Percentiles rank a stretch among this genome's conserved stretches.
phyloP scores from a whole-genome alignment of 768 basidiomycete genomes.

The Mycena filopes region DNA sequence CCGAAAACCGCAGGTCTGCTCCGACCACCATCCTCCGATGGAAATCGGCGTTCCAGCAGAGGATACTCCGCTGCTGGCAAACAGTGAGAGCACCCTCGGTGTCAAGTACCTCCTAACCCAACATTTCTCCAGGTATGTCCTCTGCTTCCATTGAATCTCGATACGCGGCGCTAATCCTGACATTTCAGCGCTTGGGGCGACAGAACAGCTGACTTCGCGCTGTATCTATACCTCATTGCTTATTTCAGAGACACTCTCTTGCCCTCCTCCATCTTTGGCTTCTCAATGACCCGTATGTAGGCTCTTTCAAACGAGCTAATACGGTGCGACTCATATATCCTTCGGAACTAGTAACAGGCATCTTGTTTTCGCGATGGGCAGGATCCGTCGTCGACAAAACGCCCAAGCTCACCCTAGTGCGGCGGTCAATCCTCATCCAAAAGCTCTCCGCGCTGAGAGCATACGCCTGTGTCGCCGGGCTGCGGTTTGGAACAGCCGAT shows the following conservation, averaged over 20 bases:
- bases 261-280: constrained; percentile 60
- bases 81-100: constrained; percentile 11
- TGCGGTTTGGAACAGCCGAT: constrained; percentile 34
- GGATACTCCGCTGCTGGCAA: constrained; percentile 17
- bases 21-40: too few species aligned
- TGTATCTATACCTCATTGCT: constrained; percentile 54
- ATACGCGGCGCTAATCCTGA: background rate
- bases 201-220: constrained; percentile 53
- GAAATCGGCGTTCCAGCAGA: background rate
- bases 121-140: constrained; percentile 23
- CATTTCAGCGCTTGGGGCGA: constrained; percentile 41
- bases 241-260: constrained; percentile 56
- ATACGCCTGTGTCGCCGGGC: constrained; percentile 46
- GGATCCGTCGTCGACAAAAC: constrained; percentile 55
- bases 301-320: constrained; percentile 12
- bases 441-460: constrained; percentile 49
- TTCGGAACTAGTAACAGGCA: constrained; percentile 37
- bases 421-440: constrained; percentile 50
- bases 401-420: constrained; percentile 49
- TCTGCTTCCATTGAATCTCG: too few species aligned
- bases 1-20: too few species aligned
- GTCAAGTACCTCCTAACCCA: constrained; percentile 23
- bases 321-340: background rate
- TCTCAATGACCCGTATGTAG: constrained; percentile 49
- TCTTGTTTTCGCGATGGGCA: constrained; percentile 52